A percentile compares a stretch with the other conserved stretches of the same genome.
Evolutionary conservation across 306 rosid species (phyloP).

Genomic region (Quercus glauca): DNA sequence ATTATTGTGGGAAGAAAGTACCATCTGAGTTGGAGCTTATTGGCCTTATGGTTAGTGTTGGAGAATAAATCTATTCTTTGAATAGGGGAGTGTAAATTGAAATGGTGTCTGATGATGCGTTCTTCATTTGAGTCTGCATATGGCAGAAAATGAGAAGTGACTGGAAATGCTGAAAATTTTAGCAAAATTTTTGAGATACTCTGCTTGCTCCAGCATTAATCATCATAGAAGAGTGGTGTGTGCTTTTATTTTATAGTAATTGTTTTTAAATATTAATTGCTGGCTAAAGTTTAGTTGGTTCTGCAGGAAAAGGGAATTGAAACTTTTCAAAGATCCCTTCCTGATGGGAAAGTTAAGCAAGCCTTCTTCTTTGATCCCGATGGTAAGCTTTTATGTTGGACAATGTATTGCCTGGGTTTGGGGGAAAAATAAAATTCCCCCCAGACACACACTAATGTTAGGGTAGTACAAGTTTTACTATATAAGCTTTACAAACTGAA

Average conservation of each 20-base stretch:
- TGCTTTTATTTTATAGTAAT: neutral
- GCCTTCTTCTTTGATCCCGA: slow-evolving; percentile 93
- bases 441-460: no score
- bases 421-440: neutral
- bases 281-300: slow-evolving; percentile 3
- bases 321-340: slow-evolving; percentile 52
- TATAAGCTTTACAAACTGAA: no score
- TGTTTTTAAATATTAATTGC: neutral
- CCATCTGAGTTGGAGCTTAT: no score
- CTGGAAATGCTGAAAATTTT: neutral
- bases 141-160: neutral
- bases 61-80: neutral
- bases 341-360: slow-evolving; percentile 64
- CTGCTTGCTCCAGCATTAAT: neutral
- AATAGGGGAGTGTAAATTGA: neutral
- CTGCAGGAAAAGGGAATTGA: slow-evolving; percentile 77
- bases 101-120: neutral
- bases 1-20: no score
- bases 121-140: neutral
- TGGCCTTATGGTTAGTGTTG: no score
- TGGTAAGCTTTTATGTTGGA: slow-evolving; percentile 36
- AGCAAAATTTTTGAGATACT: neutral
- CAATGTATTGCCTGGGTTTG: neutral
- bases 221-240: neutral
- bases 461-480: no score